Percentiles rank a stretch among this genome's conserved stretches.
Conservation (phyloP, 2,329 filamentous ascomycete genomes). For the Fusarium coffeatum region DNA sequence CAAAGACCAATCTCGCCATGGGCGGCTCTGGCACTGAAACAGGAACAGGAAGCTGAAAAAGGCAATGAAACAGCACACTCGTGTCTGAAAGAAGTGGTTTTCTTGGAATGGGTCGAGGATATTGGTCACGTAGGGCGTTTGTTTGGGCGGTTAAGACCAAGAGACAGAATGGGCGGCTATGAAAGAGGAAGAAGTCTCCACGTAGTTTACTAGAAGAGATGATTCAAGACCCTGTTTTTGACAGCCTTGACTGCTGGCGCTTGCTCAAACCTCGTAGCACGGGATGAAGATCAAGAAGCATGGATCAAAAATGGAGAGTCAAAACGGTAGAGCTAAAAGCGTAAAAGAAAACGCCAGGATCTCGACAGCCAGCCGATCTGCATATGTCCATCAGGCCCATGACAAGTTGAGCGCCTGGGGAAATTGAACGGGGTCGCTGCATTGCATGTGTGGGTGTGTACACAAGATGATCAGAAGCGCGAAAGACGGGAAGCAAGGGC, state of each 20-base stretch:
- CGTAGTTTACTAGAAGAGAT: background rate
- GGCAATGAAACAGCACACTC: constrained; percentile 64
- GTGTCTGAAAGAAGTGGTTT: constrained; percentile 62
- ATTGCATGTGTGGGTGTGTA: constrained; percentile 41
- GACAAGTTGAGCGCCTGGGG: constrained; percentile 39
- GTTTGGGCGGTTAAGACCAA: constrained; percentile 52
- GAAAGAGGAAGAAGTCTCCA: background rate
- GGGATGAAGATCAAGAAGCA: background rate
- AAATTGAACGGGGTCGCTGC: constrained; percentile 46
- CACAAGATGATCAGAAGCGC: constrained; percentile 19
- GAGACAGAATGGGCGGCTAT: constrained; percentile 38
- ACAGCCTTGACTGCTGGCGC: no score
- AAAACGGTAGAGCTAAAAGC: background rate
- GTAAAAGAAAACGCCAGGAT: constrained; percentile 2
- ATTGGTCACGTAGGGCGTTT: constrained; percentile 64
- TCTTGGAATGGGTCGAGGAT: constrained; percentile 56
- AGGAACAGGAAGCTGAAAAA: constrained; percentile 37
- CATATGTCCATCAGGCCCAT: constrained; percentile 30
- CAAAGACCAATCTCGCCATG: constrained; percentile 47
- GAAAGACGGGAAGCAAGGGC: constrained; percentile 21
- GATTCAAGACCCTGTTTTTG: background rate
- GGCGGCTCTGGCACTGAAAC: constrained; percentile 50
- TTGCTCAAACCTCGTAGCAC: no score
- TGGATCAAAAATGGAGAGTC: background rate
- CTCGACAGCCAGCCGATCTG: constrained; percentile 45